Base-by-base conservation (phyloP, 1,139 yeast genomes). In the Hanseniaspora uvarum region DNA sequence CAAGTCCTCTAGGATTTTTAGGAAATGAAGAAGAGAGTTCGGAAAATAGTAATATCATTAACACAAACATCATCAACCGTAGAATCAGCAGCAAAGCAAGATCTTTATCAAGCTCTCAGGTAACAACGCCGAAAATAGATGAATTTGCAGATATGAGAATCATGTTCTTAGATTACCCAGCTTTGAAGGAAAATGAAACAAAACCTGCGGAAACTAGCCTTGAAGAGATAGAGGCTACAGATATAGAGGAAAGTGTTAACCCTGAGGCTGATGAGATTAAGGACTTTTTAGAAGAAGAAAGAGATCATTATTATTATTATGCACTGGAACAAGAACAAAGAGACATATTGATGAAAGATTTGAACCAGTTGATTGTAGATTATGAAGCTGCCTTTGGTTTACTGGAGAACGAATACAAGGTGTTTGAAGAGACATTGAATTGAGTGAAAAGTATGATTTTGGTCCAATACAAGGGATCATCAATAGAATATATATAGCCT, bases 1-100 rank as follows among this genome's bases (percentile, higher is more conserved):
- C 28, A 4, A 44, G 66, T 45, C 61, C 65, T 2, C 59, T 67
- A 2, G 64, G 64, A 4, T 59, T 60, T 14, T 43, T 61, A 28
- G 56, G 37, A 60, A 1, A 57, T 54, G 31, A 61, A 59, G 46
- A 53, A 57, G 8, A 55, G 10, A 41, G 16, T 30, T 34, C 4
- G 8, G 46, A 41, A 3, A 19, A 23, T 10, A 28, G n/a, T n/a
- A 28, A 41, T 16, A 19, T 41, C 23, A 41, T 41, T 23, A 41
- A 41, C 26, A 44, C 54, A 3, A 45, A 33, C 21, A 52, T 52
- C 40, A 45, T 52, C 8, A 45, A 52, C 18, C 46, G 45, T 5
- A 31, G 46, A 39, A 45, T 52, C n/a, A n/a, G 19, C 44, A 45
- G 41, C 30, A 52, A 44, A 26, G 11, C 33, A 6, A 23, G 50